Percentiles rank a stretch among this genome's conserved stretches.
These are phyloP conservation scores for Sugiyamaella qingdaonensis DNA, from an alignment of 805 yeast species.

Conservation along the genomic window DNA sequence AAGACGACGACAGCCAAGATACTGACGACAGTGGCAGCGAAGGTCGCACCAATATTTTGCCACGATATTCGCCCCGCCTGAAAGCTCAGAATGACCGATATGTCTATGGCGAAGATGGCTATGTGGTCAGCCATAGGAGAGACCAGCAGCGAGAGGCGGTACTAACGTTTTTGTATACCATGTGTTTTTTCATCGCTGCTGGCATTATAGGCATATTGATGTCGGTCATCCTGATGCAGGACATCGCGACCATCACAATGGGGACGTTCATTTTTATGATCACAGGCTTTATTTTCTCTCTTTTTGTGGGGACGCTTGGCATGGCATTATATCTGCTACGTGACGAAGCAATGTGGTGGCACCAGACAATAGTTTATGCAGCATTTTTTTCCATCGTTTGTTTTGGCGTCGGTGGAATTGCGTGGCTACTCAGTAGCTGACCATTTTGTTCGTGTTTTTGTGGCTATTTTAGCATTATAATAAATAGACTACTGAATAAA, in stretches of 20 bases:
- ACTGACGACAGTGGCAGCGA: constrained; percentile 14
- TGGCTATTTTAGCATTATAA: background rate
- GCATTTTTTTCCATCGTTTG: constrained; percentile 39
- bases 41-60: background rate
- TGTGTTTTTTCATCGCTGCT: constrained; percentile 39
- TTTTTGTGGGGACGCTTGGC: constrained; percentile 41
- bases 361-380: constrained; percentile 42
- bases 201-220: constrained; percentile 42
- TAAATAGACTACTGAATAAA: background rate
- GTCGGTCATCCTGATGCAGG: constrained; percentile 40
- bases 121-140: background rate
- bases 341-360: constrained; percentile 39
- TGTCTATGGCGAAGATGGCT: constrained; percentile 8
- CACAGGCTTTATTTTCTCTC: constrained; percentile 40
- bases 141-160: constrained; percentile 38
- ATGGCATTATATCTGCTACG: constrained; percentile 44
- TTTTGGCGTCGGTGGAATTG: constrained; percentile 44
- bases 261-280: constrained; percentile 34
- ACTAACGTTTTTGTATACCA: constrained; percentile 41
- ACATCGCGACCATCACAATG: constrained; percentile 23
- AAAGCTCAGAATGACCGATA: constrained; percentile 1
- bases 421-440: constrained; percentile 26
- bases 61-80: constrained; percentile 8
- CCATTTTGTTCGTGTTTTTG: background rate
- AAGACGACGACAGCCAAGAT: background rate